Percentiles rank a stretch among this genome's conserved stretches.
phyloP scores from a whole-genome alignment of 177 flowering plant genomes.

The Vitis hybrid region DNA sequence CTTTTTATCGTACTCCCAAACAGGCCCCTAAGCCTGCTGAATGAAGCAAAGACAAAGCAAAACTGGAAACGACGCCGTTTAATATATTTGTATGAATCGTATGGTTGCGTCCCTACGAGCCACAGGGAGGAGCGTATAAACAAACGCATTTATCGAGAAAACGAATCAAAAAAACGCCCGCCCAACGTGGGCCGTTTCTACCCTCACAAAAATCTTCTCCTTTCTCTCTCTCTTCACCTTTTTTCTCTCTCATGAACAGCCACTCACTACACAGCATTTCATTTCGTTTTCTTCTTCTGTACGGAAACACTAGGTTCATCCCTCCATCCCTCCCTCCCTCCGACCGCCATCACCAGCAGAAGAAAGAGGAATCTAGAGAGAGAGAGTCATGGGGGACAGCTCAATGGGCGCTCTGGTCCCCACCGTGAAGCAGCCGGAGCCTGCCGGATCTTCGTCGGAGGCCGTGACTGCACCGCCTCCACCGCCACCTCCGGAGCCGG shows the following conservation, averaged over 20 bases:
- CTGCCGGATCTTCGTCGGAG: neutral
- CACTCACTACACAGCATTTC: neutral
- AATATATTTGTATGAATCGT: too few relatives aligned
- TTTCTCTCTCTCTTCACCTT: constrained; percentile 2
- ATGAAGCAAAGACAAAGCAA: too few relatives aligned
- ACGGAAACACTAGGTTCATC: too few relatives aligned
- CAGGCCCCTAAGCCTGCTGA: too few relatives aligned
- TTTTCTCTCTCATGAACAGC: neutral
- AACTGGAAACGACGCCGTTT: too few relatives aligned
- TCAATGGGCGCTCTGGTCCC: constrained; percentile 56
- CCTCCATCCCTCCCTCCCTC: neutral
- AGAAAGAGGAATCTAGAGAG: constrained; percentile 6
- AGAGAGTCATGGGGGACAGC: constrained; percentile 27
- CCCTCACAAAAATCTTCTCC: constrained; percentile 30
- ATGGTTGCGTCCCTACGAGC: too few relatives aligned
- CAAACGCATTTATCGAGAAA: neutral
- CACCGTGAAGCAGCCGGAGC: constrained; percentile 42
- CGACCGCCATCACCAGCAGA: neutral
- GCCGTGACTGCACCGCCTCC: constrained; percentile 4
- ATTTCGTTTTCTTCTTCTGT: neutral
- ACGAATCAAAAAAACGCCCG: constrained; percentile 18
- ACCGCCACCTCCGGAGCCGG: constrained; percentile 5
- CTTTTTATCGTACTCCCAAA: too few relatives aligned
- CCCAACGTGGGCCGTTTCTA: constrained; percentile 40
- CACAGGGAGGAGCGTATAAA: too few relatives aligned